Evolutionary conservation across 768 basidiomycete genomes (phyloP).

Genomic region (Collybia sp.): DNA sequence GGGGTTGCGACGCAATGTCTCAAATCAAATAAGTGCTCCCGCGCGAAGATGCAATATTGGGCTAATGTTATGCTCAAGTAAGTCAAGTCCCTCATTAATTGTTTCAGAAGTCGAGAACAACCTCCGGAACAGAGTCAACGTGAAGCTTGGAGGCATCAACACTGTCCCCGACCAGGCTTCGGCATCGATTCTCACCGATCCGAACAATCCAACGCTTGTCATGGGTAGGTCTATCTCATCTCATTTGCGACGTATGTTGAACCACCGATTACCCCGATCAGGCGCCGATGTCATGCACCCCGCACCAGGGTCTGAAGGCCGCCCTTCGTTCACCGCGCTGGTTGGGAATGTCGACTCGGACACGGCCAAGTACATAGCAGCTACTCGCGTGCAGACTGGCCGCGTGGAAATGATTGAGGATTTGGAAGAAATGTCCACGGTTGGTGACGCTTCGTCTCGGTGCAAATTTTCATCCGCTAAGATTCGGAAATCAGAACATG

Average conservation of each 20-base stretch:
- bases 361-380: conserved; percentile 58
- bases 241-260: no score
- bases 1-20: conserved; percentile 83
- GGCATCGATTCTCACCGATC: no score
- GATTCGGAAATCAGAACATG: conserved; percentile 33
- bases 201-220: no score
- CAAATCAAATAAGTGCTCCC: conserved; percentile 57
- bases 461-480: not conserved
- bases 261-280: no score
- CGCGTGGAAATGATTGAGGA: conserved; percentile 70
- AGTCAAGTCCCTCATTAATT: conserved; percentile 17
- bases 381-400: conserved; percentile 51
- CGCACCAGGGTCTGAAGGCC: conserved; percentile 63
- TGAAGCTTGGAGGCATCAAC: conserved; percentile 82
- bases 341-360: conserved; percentile 73
- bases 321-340: conserved; percentile 73
- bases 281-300: conserved; percentile 84
- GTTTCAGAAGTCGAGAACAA: not conserved
- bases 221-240: no score
- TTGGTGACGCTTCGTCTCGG: conserved; percentile 13
- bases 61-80: conserved; percentile 82
- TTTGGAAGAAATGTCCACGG: conserved; percentile 58
- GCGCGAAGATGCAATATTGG: no score
- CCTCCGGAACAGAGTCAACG: conserved; percentile 56
- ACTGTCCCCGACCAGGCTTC: conserved; percentile 60